Conservation (phyloP, 2,329 filamentous ascomycete species). For the Orbilia blumenaviensis region DNA sequence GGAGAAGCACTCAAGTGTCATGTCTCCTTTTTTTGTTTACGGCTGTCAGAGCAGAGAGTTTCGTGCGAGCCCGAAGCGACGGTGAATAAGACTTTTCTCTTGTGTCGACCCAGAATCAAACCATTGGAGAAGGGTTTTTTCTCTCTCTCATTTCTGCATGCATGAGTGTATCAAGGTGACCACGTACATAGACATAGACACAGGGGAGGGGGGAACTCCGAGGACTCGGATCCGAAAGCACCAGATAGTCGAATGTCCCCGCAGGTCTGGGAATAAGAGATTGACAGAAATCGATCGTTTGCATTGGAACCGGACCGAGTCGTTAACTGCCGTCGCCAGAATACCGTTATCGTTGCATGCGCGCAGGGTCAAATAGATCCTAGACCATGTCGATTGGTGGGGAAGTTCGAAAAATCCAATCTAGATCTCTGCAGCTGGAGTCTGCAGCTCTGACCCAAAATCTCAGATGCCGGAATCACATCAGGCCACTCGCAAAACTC, state of each 20-base stretch:
- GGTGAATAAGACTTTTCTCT: background rate
- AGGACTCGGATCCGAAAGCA: background rate
- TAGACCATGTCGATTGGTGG: background rate
- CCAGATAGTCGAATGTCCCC: conserved; percentile 7
- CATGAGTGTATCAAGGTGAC: background rate
- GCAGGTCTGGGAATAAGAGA: background rate
- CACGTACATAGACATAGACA: too few relatives aligned
- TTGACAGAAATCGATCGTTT: too few relatives aligned
- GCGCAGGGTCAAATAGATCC: background rate
- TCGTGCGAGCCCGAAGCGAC: background rate
- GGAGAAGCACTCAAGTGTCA: too few relatives aligned
- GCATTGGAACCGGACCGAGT: background rate
- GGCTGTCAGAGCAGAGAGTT: conserved; percentile 25
- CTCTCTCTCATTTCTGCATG: background rate
- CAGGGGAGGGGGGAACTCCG: conserved; percentile 21
- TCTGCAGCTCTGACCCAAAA: background rate
- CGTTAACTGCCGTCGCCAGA: conserved; percentile 10
- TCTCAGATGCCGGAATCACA: conserved; percentile 4
- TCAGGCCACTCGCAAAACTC: conserved; percentile 9
- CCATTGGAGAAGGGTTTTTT: conserved; percentile 1
- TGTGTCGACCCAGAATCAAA: conserved; percentile 3
- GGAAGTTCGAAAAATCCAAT: conserved; percentile 6
- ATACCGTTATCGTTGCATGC: conserved; percentile 4
- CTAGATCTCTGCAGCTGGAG: conserved; percentile 33
- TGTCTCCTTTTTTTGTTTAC: conserved; percentile 34